A percentile compares a stretch with the other conserved stretches of the same genome.
These are phyloP conservation scores for Pestalotiopsis sp. DNA, from an alignment of 2,329 filamentous ascomycete genomes.

Conservation along the genomic window DNA sequence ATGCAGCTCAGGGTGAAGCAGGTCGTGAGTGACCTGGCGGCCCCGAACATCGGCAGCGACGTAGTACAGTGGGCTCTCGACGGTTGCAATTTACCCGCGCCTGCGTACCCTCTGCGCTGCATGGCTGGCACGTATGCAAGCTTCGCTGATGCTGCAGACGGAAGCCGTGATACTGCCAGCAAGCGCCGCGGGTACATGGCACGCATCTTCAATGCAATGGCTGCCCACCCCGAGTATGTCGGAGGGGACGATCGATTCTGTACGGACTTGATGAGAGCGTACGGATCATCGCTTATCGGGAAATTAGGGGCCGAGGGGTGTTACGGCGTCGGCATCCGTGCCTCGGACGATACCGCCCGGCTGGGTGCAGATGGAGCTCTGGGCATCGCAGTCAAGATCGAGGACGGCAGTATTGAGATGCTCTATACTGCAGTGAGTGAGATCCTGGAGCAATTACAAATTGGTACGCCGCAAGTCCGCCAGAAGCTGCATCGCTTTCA, in stretches of 20 bases:
- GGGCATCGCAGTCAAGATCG: constrained; percentile 50
- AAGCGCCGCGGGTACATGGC: constrained; percentile 28
- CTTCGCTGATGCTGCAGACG: constrained; percentile 38
- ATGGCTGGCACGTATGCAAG: constrained; percentile 39
- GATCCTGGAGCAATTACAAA: constrained; percentile 44
- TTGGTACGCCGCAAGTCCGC: constrained; percentile 36
- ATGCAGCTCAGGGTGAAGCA: constrained; percentile 42
- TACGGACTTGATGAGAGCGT: constrained; percentile 45
- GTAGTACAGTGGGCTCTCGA: constrained; percentile 45
- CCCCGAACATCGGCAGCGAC: constrained; percentile 19
- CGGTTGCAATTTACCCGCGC: constrained; percentile 51
- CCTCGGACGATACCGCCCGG: constrained; percentile 36
- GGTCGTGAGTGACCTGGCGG: constrained; percentile 39
- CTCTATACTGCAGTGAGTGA: constrained; percentile 47
- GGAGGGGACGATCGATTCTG: constrained; percentile 50
- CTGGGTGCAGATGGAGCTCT: constrained; percentile 40
- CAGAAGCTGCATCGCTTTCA: constrained; percentile 36
- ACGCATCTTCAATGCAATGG: constrained; percentile 46
- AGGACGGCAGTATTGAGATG: constrained; percentile 47
- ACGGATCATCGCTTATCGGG: constrained; percentile 40
- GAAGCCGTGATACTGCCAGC: not conserved
- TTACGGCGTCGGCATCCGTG: constrained; percentile 47
- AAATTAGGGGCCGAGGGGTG: constrained; percentile 54
- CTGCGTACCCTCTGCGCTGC: constrained; percentile 40
- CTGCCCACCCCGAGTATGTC: constrained; percentile 43